Percentiles rank a stretch among this genome's conserved stretches.
Conservation (phyloP, 192 early-diverging fungal species). For the Entomortierella beljakovae region DNA sequence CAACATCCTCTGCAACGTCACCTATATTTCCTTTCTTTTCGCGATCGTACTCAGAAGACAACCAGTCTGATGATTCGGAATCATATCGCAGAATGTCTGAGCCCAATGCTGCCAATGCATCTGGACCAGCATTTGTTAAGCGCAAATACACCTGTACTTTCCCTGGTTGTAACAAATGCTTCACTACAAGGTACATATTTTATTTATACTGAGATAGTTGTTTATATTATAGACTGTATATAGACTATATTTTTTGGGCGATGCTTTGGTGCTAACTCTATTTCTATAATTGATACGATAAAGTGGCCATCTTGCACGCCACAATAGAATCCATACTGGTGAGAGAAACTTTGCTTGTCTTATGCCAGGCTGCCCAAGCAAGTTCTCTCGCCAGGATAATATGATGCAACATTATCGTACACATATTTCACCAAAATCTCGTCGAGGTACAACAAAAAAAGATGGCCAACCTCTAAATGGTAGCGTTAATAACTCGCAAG, state of each 20-base stretch:
- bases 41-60: constrained; percentile 41
- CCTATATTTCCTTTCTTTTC: constrained; percentile 28
- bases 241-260: background rate
- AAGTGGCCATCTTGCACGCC: constrained; percentile 86
- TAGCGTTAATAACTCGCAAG: constrained; percentile 37
- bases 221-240: background rate
- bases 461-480: constrained; percentile 17
- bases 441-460: constrained; percentile 54
- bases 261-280: background rate
- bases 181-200: constrained; percentile 80
- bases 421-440: constrained; percentile 77
- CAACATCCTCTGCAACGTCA: constrained; percentile 14
- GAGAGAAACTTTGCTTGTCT: constrained; percentile 82
- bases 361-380: constrained; percentile 74
- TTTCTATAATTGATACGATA: too few species aligned
- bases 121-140: constrained; percentile 51
- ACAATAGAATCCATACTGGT: constrained; percentile 86
- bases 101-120: constrained; percentile 4
- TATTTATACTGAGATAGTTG: too few species aligned
- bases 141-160: constrained; percentile 78
- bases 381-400: constrained; percentile 86
- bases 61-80: constrained; percentile 34
- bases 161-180: constrained; percentile 77
- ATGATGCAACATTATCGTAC: constrained; percentile 92
- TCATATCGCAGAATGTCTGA: constrained; percentile 39